Evolutionary conservation across 2,329 filamentous ascomycete genomes (phyloP).

Genomic region (Fusarium gaditjirri): DNA sequence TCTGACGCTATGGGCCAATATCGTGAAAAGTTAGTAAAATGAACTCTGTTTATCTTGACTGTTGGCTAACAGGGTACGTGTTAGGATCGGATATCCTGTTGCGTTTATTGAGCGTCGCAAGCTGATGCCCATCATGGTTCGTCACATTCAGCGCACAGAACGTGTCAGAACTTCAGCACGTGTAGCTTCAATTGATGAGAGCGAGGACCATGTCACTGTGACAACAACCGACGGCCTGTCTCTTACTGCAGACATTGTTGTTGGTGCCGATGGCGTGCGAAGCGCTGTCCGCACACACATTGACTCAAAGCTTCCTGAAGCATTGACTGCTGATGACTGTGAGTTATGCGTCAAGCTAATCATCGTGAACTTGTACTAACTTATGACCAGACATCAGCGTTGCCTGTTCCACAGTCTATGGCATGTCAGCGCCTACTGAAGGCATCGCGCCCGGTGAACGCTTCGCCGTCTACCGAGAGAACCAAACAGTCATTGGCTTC

Average conservation of each 20-base stretch:
- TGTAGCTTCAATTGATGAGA: not conserved
- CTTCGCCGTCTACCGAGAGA: not conserved
- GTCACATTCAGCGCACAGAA: not conserved
- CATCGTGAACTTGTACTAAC: rapidly evolving
- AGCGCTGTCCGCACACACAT: not conserved
- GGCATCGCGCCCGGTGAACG: not conserved
- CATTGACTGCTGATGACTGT: not conserved
- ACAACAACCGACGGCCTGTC: not conserved
- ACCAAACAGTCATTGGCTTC: not conserved
- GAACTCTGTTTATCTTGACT: not conserved
- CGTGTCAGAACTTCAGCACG: not conserved
- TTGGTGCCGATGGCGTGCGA: not conserved
- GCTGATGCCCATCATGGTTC: not conserved
- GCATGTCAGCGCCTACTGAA: not conserved
- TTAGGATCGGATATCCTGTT: not conserved
- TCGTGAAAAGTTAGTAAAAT: not conserved
- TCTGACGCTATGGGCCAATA: not conserved
- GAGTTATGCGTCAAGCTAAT: rapidly evolving
- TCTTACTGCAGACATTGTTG: not conserved
- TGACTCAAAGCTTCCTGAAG: not conserved
- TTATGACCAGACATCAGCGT: not conserved
- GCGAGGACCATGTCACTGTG: not conserved
- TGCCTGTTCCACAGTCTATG: not conserved
- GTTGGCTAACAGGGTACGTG: not conserved
- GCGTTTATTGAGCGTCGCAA: not conserved